Evolutionary conservation across 257 asterid species (phyloP).

Genomic region (Solanum pimpinellifolium): DNA sequence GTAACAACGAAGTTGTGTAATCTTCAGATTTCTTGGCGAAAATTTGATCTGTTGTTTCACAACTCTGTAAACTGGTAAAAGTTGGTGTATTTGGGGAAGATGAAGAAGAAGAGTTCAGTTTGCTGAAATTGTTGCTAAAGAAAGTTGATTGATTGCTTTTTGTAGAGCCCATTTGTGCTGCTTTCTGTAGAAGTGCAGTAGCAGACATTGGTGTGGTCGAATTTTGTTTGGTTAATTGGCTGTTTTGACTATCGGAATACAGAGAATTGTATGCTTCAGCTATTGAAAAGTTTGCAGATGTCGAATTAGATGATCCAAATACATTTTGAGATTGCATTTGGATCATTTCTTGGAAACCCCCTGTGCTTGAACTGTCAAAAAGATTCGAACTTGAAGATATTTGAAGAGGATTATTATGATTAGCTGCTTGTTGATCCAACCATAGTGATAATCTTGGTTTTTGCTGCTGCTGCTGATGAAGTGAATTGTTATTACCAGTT

Average conservation of each 20-base stretch:
- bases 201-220: slow-evolving; percentile 52
- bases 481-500: slow-evolving; percentile 2
- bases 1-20: not conserved
- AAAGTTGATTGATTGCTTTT: slow-evolving; percentile 25
- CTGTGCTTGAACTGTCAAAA: slow-evolving; percentile 6
- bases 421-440: slow-evolving; percentile 33
- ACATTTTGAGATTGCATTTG: slow-evolving; percentile 23
- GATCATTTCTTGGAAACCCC: slow-evolving; percentile 13
- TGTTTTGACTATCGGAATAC: slow-evolving; percentile 14
- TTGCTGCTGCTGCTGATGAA: slow-evolving; percentile 12
- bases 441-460: slow-evolving; percentile 58
- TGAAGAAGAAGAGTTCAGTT: slow-evolving; percentile 36
- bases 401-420: slow-evolving; percentile 5
- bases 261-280: slow-evolving; percentile 38
- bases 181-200: slow-evolving; percentile 78
- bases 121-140: slow-evolving; percentile 37
- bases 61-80: slow-evolving; percentile 4
- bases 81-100: slow-evolving; percentile 1
- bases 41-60: slow-evolving; percentile 30
- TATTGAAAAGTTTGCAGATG: slow-evolving; percentile 21
- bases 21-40: slow-evolving; percentile 24
- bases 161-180: slow-evolving; percentile 84
- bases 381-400: slow-evolving; percentile 1
- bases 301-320: slow-evolving; percentile 1
- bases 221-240: slow-evolving; percentile 4